Evolutionary conservation across 768 basidiomycete genomes (phyloP), one percentile per base, ranked within the genome.

Genomic region (Podaxis sp.): DNA sequence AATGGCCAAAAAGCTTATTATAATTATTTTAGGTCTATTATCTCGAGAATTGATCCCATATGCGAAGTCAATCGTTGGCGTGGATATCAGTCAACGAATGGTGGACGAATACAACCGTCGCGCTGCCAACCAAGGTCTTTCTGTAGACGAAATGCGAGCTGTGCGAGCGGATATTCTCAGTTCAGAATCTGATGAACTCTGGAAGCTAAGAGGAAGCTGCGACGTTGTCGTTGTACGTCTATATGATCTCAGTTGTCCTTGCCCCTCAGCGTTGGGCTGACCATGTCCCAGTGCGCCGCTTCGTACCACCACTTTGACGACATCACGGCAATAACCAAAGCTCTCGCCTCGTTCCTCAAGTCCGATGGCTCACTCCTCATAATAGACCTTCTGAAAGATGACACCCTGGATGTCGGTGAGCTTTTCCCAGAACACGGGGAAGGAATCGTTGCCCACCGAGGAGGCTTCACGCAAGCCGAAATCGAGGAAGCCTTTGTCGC

Each of bases 11-110:
- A 46, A 19, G 19, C 2, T 46, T 22, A 28, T 24, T 33, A 19
- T 53, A 28, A 53, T 33, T n/a, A n/a, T 7, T 39, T 19, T 44
- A 92, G 92, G 92, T 15, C 72, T 85, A 22, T 72, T 91, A 15
- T 87, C 90, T 2, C 80, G 84, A 65, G 80, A 82, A 48, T 79
- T 93, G 24, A 84, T 84, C 0, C 78, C 85, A 1, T 76, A 88
- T 66, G 82, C 82, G 52, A 88, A 85, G 69, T 77, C 77, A 33
- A 82, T 93, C 64, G 73, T 92, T 15, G 92, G 90, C 9, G 85
- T 90, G 15, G 92, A 93, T 69, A 88, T 92, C 69, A 91, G 87
- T 73, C 85, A 87, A 65, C 82, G 74, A 1, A 83, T 87, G 78
- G 87, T 93, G 8, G 85, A 90, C 59, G 73, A 77, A 15, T 93